Evolutionary conservation across 352 stramenopile species (phyloP).

Genomic region (Phytophthora citricola): DNA sequence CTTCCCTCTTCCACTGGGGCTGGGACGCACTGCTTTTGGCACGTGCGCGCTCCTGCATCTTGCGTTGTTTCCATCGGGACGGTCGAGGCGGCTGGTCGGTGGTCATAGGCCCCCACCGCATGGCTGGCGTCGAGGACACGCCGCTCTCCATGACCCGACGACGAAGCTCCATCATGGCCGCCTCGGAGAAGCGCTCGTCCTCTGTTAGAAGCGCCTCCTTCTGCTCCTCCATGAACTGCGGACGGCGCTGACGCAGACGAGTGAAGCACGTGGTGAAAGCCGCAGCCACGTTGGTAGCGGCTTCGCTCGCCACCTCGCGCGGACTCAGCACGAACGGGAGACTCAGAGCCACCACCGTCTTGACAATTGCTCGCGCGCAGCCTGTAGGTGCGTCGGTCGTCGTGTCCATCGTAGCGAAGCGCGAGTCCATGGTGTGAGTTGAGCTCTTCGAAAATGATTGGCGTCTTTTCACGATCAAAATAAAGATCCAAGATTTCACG

Average conservation of each 20-base stretch:
- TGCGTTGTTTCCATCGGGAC: conserved; percentile 52
- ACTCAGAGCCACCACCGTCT: conserved; percentile 35
- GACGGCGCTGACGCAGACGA: conserved; percentile 42
- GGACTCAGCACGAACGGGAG: conserved; percentile 36
- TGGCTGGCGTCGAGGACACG: conserved; percentile 5
- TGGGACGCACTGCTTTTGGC: conserved; percentile 23
- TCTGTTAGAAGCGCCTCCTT: conserved; percentile 71
- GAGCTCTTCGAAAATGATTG: conserved; percentile 25
- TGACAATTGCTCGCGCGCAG: conserved; percentile 31
- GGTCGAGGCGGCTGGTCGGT: conserved; percentile 34
- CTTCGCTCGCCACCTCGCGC: conserved; percentile 46
- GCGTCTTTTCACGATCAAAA: conserved; percentile 29
- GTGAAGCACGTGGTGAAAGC: conserved; percentile 58
- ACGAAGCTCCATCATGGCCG: conserved; percentile 73
- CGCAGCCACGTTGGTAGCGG: conserved; percentile 23
- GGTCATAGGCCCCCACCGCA: conserved; percentile 31
- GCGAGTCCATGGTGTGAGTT: conserved; percentile 26
- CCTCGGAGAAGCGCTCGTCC: conserved; percentile 53
- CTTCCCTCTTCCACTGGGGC: conserved; percentile 20
- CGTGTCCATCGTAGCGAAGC: conserved; percentile 48
- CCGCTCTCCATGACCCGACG: conserved; percentile 67
- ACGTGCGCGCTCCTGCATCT: conserved; percentile 39
- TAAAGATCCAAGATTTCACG: conserved; percentile 28
- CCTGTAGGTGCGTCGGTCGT: conserved; percentile 14
- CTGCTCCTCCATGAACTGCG: conserved; percentile 79